A percentile compares a stretch with the other conserved stretches of the same genome.
phyloP scores from a whole-genome alignment of 257 asterid genomes.

The Salvia hispanica region DNA sequence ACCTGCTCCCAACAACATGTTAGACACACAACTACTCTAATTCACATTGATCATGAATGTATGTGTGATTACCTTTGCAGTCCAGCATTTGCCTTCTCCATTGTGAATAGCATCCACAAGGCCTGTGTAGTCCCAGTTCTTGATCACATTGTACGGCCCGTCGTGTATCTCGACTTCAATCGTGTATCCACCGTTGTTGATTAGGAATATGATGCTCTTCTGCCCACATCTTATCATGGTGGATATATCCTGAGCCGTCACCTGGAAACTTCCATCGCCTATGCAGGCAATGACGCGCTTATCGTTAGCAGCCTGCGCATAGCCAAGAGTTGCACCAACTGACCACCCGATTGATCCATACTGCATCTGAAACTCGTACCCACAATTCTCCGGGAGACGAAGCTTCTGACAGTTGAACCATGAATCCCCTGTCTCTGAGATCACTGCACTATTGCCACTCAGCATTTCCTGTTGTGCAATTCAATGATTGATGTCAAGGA shows the following conservation, averaged over 20 bases:
- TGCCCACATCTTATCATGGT: conserved; percentile 56
- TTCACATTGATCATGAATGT: too few species aligned
- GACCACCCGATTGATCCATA: conserved; percentile 64
- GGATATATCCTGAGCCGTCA: conserved; percentile 59
- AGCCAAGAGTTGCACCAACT: conserved; percentile 59
- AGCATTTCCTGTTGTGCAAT: conserved; percentile 49
- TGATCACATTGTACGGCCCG: conserved; percentile 61
- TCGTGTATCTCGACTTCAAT: conserved; percentile 66
- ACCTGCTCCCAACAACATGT: conserved; percentile 35
- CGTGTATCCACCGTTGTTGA: conserved; percentile 63
- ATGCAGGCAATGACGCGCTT: conserved; percentile 52
- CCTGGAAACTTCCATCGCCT: conserved; percentile 64
- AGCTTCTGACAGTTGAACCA: conserved; percentile 72
- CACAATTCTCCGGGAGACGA: conserved; percentile 52
- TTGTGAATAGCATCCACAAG: conserved; percentile 60
- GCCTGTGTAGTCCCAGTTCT: conserved; percentile 61
- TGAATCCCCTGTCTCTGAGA: conserved; percentile 65
- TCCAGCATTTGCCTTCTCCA: conserved; percentile 63
- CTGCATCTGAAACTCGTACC: conserved; percentile 65
- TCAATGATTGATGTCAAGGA: too few species aligned
- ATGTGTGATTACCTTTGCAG: conserved; percentile 44
- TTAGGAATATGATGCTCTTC: conserved; percentile 50
- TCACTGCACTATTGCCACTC: conserved; percentile 48
- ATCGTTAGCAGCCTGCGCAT: conserved; percentile 54
- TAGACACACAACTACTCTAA: too few species aligned